Evolutionary conservation across 1,284 basidiomycete genomes (phyloP), one percentile per base, ranked within the genome.

Genomic region (Malassezia sp.): DNA sequence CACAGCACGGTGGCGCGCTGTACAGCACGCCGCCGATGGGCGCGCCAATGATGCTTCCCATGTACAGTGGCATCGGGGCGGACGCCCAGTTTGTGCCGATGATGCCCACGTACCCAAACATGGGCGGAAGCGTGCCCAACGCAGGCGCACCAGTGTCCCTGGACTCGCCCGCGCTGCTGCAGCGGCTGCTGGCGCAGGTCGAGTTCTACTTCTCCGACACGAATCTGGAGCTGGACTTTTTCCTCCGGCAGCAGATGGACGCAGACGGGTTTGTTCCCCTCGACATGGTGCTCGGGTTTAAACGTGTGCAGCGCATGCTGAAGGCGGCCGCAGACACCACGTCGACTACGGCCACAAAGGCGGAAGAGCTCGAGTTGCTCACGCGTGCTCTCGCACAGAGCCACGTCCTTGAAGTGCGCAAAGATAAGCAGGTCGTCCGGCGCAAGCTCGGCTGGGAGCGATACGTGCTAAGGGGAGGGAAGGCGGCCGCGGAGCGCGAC

Each of bases 121-220:
- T n/a, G n/a, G n/a, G n/a, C n/a, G n/a, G n/a, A n/a, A n/a, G n/a
- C n/a, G n/a, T n/a, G n/a, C n/a, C n/a, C n/a, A n/a, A n/a, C n/a
- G n/a, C n/a, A n/a, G n/a, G n/a, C n/a, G n/a, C n/a, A n/a, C n/a
- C n/a, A n/a, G n/a, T n/a, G n/a, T n/a, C 27, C 0, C 29, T 37
- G 4, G 34, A 60, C 6, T 46, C 59, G 14, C n/a, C 49, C 0
- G 45, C 48, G 2, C 34, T 52, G 8, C 21, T 45, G 12, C 53
- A 52, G 0, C 58, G 54, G 28, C 27, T 69, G 15, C 42, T 67
- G n/a, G 17, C 18, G 1, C 67, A 69, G 50, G 48, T 67, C 22
- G 67, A 69, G 37, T 69, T 66, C 35, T 69, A 69, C 43, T 67
- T 69, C 42, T 62, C 59, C 3, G 49, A 54, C 17, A 52, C 49